Evolutionary conservation across 2,329 filamentous ascomycete genomes (phyloP).

Genomic region (Xylaria sp.): DNA sequence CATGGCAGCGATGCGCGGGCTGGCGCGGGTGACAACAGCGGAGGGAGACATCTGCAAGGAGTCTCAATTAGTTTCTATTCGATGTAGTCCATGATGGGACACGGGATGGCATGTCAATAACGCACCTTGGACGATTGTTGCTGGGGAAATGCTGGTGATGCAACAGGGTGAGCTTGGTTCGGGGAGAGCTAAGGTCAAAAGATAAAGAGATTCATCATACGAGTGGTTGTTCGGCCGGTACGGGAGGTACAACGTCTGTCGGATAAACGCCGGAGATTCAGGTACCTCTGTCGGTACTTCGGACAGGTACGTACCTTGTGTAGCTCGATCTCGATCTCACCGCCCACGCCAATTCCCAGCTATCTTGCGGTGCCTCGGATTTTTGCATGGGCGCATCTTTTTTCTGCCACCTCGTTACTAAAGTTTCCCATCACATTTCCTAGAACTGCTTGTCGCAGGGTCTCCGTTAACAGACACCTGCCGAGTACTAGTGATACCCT

Average conservation of each 20-base stretch:
- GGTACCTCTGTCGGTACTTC: background rate
- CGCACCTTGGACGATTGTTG: conserved; percentile 20
- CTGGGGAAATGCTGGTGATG: conserved; percentile 3
- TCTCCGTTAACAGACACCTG: background rate
- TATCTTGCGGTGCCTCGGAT: background rate
- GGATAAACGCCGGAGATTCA: background rate
- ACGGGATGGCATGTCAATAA: too few species aligned
- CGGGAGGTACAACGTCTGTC: background rate
- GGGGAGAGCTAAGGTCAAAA: background rate
- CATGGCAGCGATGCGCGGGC: conserved; percentile 55
- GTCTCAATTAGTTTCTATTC: conserved; percentile 38
- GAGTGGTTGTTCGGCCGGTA: background rate
- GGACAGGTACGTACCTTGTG: conserved; percentile 1
- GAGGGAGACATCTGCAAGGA: conserved; percentile 67
- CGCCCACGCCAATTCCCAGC: conserved; percentile 20
- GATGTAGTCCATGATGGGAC: too few species aligned
- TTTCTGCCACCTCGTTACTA: conserved; percentile 23
- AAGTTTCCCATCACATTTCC: conserved; percentile 2
- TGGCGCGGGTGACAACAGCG: conserved; percentile 55
- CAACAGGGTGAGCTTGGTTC: conserved; percentile 5
- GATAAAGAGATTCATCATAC: conserved; percentile 18
- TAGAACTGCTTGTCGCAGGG: background rate
- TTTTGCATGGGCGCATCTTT: conserved; percentile 17
- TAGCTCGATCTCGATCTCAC: conserved; percentile 18
- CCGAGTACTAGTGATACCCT: background rate